Evolutionary conservation across 169 alveolate genomes (phyloP).

Genomic region (Cryptosporidium ubiquitum): DNA sequence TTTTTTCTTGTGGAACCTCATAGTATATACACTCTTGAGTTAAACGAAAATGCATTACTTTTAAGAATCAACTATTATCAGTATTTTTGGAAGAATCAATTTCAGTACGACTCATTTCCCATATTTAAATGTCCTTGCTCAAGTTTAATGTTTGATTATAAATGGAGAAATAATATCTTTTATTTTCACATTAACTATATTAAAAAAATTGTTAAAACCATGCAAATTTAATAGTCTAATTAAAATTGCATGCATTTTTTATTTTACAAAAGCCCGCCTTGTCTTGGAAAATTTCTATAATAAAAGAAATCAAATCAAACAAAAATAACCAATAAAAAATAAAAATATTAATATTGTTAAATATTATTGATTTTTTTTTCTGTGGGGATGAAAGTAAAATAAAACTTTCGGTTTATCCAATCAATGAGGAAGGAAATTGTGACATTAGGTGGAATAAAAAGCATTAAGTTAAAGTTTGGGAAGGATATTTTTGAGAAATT

Average conservation of each 20-base stretch:
- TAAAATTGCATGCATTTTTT: neutral
- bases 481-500: neutral
- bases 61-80: slow-evolving; percentile 47
- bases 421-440: neutral
- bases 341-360: neutral
- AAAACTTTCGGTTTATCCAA: neutral
- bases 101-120: slow-evolving; percentile 50
- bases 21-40: slow-evolving; percentile 42
- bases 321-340: neutral
- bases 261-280: neutral
- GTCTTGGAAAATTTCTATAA: neutral
- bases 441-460: slow-evolving; percentile 16
- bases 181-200: neutral
- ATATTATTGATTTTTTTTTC: neutral
- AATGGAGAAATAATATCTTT: slow-evolving; percentile 39
- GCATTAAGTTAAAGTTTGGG: neutral
- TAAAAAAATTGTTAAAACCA: neutral
- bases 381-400: neutral
- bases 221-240: neutral
- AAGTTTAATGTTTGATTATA: slow-evolving; percentile 13
- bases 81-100: slow-evolving; percentile 33
- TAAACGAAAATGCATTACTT: neutral
- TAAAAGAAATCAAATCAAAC: neutral
- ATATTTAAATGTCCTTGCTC: slow-evolving; percentile 39
- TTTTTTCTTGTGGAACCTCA: slow-evolving; percentile 50